Conservation (phyloP, 2,329 filamentous ascomycete species). For the Mycosphaerella sp. region DNA sequence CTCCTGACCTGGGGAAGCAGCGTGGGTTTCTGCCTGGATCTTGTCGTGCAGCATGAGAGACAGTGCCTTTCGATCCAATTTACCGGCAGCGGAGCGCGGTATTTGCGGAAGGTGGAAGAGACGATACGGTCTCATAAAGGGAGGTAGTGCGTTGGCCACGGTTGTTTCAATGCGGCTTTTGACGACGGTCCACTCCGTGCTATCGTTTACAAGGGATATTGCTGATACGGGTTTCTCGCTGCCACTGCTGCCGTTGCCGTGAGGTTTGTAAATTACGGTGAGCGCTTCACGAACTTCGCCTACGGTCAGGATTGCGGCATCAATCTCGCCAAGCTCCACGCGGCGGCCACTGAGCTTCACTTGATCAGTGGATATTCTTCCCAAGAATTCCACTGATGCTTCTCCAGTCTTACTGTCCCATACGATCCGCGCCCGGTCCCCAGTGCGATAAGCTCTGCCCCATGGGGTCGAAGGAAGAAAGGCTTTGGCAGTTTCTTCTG, state of each 20-base stretch:
- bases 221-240: background rate
- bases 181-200: background rate
- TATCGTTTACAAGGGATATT: background rate
- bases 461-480: conserved; percentile 6
- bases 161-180: background rate
- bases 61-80: background rate
- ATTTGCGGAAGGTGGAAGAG: background rate
- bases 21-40: background rate
- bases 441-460: background rate
- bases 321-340: conserved; percentile 67
- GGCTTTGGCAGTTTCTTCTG: conserved; percentile 6
- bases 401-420: conserved; percentile 32
- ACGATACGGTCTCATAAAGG: conserved; percentile 2
- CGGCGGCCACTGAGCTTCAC: conserved; percentile 71
- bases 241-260: background rate
- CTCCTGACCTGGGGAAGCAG: background rate
- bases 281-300: background rate
- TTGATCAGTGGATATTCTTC: conserved; percentile 62
- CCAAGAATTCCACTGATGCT: conserved; percentile 46
- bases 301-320: background rate
- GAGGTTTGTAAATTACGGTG: background rate
- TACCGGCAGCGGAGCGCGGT: background rate
- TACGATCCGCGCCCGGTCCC: conserved; percentile 10
- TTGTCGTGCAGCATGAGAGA: background rate
- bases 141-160: conserved; percentile 1